These are phyloP conservation scores for Russula emetica DNA, from an alignment of 768 basidiomycete genomes.

Conservation along the genomic window DNA sequence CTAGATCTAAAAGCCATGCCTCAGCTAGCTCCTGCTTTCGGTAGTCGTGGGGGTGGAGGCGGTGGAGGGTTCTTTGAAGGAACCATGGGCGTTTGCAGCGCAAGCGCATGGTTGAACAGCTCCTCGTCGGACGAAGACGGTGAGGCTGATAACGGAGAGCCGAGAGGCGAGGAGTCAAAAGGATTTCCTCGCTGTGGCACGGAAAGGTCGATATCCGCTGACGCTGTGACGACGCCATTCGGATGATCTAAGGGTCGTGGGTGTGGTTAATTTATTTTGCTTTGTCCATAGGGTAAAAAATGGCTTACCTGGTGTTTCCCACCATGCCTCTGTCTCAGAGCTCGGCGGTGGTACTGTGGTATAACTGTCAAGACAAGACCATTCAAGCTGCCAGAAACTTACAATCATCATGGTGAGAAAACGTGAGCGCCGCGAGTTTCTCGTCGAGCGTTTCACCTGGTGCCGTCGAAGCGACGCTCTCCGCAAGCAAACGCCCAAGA, in stretches of 20 bases:
- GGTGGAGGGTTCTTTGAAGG: constrained; percentile 37
- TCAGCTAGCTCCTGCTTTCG: constrained; percentile 18
- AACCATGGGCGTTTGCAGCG: constrained; percentile 63
- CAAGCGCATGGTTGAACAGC: constrained; percentile 63
- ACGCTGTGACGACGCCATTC: constrained; percentile 48
- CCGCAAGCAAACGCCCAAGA: constrained; percentile 63
- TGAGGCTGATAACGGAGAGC: constrained; percentile 66
- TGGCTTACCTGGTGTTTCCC: constrained; percentile 61
- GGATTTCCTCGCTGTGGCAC: constrained; percentile 48
- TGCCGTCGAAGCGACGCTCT: constrained; percentile 55
- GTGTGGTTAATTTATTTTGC: neutral
- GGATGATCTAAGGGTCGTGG: constrained; percentile 46
- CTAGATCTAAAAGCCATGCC: neutral
- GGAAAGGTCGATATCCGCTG: constrained; percentile 34
- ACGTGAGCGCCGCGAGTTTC: constrained; percentile 56
- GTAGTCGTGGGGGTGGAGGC: constrained; percentile 29
- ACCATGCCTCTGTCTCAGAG: constrained; percentile 73
- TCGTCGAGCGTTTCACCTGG: constrained; percentile 69
- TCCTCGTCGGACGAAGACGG: constrained; percentile 85
- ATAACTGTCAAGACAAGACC: constrained; percentile 12
- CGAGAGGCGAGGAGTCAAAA: constrained; percentile 66
- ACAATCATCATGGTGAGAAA: constrained; percentile 47
- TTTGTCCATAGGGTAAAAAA: neutral
- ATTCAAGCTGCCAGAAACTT: constrained; percentile 30
- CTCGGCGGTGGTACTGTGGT: constrained; percentile 78